Evolutionary conservation across 2,329 filamentous ascomycete species (phyloP), one percentile per base, ranked within the genome.

Genomic region (Aspergillus alliaceus): DNA sequence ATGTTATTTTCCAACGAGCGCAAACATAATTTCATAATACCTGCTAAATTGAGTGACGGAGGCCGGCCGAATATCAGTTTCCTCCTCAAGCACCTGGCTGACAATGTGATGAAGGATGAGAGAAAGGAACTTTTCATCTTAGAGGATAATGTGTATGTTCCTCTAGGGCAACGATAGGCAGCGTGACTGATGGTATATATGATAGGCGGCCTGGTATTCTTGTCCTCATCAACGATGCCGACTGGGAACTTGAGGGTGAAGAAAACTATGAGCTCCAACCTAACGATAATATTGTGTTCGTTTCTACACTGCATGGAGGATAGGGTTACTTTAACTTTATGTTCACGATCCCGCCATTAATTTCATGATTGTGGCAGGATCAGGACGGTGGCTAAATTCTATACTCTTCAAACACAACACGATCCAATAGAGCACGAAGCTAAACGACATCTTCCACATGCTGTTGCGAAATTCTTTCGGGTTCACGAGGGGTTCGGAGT

Each of bases 241-340:
- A 99, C 74, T 99, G 95, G 95, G 95, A 98, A 75, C 84, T 99
- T 12, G 95, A 98, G 76, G 95, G 93, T 18, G 93, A 98, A 76
- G 92, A 95, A 71, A 84, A 86, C 64, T 98, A 98, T 72, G 88
- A 92, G 75, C 78, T 99, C 57, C 87, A 93, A 76, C 76, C 81
- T 60, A 84, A 87, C 57, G 95, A 99, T 78, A 93, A 90, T 71
- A 90, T 99, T 66, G 81, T 98, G 64, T 99, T 99, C 77, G 93
- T 99, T 60, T 97, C 93, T 59, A 99, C 95, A 18, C 81, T 99
- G 60, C 95, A 99, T 74, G 95, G 95, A 57, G 95, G 95, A 59
- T 98, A 78, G 56, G 44, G 40, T 31, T 40, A 50, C 15, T 18
- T 53, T n/a, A 31, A 59, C 48, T 34, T 6, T 48, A 31, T 54